phyloP scores from a whole-genome alignment of 352 stramenopile genomes.

The Stramenopiles sp. region DNA sequence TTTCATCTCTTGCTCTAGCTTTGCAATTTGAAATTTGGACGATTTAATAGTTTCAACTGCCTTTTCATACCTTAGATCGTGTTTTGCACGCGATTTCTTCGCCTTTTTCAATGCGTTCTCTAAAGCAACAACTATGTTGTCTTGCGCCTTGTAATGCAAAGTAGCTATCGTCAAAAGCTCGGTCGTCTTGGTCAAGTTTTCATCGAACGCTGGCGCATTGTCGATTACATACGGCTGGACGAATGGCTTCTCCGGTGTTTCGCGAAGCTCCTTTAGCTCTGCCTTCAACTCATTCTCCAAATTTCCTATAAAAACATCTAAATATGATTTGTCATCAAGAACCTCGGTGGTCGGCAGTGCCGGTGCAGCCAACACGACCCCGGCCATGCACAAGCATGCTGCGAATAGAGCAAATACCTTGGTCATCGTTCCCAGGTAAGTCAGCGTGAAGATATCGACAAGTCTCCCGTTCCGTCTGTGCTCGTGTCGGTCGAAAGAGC shows the following conservation, averaged over 20 bases:
- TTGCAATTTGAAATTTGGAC: background rate
- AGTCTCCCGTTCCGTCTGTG: too few species aligned
- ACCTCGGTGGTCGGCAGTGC: background rate
- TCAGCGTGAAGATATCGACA: too few species aligned
- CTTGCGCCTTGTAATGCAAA: background rate
- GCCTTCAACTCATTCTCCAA: constrained; percentile 1
- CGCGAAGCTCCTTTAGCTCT: background rate
- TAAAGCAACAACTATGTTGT: background rate
- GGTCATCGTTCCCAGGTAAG: too few species aligned
- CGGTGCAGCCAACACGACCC: background rate
- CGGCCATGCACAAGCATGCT: background rate
- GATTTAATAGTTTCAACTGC: background rate
- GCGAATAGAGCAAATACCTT: background rate
- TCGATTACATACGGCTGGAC: background rate
- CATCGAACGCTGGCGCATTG: background rate
- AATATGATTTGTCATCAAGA: background rate
- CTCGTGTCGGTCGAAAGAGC: too few species aligned
- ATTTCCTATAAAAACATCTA: constrained; percentile 3
- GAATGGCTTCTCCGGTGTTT: constrained; percentile 7
- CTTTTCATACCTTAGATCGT: background rate
- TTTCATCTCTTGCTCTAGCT: background rate
- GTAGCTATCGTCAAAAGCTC: background rate
- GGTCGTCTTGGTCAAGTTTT: background rate
- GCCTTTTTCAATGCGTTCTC: constrained; percentile 5
- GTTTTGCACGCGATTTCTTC: background rate